Percentiles rank a stretch among this genome's conserved stretches.
These are phyloP conservation scores for Heliophila coronopifolia DNA, from an alignment of 441 rosid species.

Conservation along the genomic window DNA sequence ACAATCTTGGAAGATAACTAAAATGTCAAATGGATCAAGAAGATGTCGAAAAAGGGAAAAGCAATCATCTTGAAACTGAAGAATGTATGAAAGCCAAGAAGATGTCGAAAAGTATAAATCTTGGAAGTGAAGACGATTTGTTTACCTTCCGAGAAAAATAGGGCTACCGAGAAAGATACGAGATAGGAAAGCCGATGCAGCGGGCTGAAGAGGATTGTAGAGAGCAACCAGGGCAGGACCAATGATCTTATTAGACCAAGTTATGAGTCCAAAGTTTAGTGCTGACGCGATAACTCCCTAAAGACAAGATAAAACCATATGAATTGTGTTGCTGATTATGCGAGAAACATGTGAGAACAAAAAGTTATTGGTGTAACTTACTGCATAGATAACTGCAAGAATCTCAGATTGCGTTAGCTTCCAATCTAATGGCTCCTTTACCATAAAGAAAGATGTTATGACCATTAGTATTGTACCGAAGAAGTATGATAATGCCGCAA, in stretches of 20 bases:
- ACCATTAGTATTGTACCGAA: slow-evolving; percentile 85
- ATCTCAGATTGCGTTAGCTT: slow-evolving; percentile 71
- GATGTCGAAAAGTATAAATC: not conserved
- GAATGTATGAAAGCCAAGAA: not conserved
- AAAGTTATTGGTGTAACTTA: too few species aligned
- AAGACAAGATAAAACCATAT: slow-evolving; percentile 4
- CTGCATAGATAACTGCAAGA: slow-evolving; percentile 85
- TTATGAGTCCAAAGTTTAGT: slow-evolving; percentile 78
- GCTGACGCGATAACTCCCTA: slow-evolving; percentile 90
- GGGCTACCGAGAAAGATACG: slow-evolving; percentile 92
- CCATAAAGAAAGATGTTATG: slow-evolving; percentile 50
- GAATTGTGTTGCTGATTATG: not conserved
- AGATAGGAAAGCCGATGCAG: slow-evolving; percentile 78
- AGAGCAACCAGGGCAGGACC: slow-evolving; percentile 97
- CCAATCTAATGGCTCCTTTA: slow-evolving; percentile 71
- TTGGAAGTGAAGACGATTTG: not conserved
- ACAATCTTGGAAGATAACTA: not conserved
- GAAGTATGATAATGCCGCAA: slow-evolving; percentile 76
- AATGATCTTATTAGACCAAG: slow-evolving; percentile 95
- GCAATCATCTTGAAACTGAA: not conserved
- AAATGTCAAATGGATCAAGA: not conserved
- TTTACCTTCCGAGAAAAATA: slow-evolving; percentile 98
- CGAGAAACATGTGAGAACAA: too few species aligned
- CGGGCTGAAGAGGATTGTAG: slow-evolving; percentile 96
- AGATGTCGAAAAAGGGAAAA: not conserved